Evolutionary conservation across 768 basidiomycete genomes (phyloP), one percentile per base, ranked within the genome.

Genomic region (Baorangia bicolor): DNA sequence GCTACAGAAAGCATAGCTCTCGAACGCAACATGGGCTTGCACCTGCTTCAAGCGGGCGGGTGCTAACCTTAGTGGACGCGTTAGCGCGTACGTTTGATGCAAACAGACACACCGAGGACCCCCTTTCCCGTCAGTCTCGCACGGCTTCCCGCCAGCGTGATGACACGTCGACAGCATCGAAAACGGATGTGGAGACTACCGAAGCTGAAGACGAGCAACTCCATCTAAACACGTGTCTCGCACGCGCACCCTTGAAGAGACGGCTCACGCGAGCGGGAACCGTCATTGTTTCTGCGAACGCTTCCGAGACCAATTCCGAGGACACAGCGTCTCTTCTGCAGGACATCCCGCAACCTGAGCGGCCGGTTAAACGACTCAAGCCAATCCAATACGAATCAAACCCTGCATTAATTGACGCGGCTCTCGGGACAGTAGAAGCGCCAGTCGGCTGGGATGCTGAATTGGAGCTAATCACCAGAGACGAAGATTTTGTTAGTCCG

Each of bases 11-110:
- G 33, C 1, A 27, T 38, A 25, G n/a, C n/a, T 8, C 35, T 7
- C 43, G 6, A 11, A 12, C 35, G 20, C 47, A 20, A 28, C 20
- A 41, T 35, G 18, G 4, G 25, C 31, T 21, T 20, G 16, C 37
- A 18, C 13, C 47, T 13, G 14, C 34, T 34, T 40, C 67, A 12
- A 50, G 4, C 20, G 5, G 42, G 9, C 33, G 2, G 11, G 10
- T 12, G 18, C 39, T 61, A 18, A 64, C 51, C 49, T 43, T 71
- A 21, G 63, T 69, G 28, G 61, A 64, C 30, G 69, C 67, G 31
- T 47, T 69, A 16, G 39, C 61, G 35, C 63, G 39, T 16, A 67
- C 69, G 25, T 69, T 71, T 27, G 21, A 61, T n/a, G 69, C 69
- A 3, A 71, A 71, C 45, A 64, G 23, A 30, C 27, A 66, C 11